phyloP scores from a whole-genome alignment of 2,329 filamentous ascomycete species.

The Alternaria viburni region DNA sequence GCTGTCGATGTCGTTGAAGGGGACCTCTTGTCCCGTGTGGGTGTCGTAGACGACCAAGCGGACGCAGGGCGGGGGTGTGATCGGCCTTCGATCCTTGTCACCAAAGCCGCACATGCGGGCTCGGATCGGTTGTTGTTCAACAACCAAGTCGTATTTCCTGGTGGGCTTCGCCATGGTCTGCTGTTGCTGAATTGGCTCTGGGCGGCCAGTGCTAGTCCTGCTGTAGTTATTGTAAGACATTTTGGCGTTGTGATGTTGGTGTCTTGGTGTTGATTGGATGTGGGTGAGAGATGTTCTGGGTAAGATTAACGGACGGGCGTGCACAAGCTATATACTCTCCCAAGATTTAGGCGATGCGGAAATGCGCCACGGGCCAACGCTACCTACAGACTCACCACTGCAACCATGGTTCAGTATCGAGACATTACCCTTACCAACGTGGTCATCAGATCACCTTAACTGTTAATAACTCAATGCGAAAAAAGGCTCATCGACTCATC shows the following conservation, averaged over 20 bases:
- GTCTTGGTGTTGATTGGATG: neutral
- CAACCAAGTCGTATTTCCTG: conserved; percentile 65
- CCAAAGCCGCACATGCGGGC: conserved; percentile 99
- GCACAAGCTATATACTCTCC: neutral
- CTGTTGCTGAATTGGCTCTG: conserved; percentile 1
- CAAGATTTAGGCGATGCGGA: neutral
- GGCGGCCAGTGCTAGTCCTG: neutral
- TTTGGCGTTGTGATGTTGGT: neutral
- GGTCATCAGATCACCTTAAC: neutral
- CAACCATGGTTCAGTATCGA: neutral
- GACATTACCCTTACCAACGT: neutral
- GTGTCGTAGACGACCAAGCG: conserved; percentile 79
- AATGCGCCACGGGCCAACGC: neutral
- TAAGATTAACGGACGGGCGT: neutral
- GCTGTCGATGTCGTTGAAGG: conserved; percentile 75
- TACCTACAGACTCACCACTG: neutral
- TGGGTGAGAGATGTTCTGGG: neutral
- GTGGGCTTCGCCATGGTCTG: neutral
- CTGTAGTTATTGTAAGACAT: neutral
- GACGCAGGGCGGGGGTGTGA: conserved; percentile 93
- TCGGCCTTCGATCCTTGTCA: conserved; percentile 96
- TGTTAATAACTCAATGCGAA: neutral
- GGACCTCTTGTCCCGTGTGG: conserved; percentile 77
- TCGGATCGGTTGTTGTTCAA: conserved; percentile 88
- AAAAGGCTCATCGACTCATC: neutral